These are phyloP conservation scores for Lentithecium fluviatile DNA, from an alignment of 495 filamentous ascomycete genomes.

Conservation along the genomic window DNA sequence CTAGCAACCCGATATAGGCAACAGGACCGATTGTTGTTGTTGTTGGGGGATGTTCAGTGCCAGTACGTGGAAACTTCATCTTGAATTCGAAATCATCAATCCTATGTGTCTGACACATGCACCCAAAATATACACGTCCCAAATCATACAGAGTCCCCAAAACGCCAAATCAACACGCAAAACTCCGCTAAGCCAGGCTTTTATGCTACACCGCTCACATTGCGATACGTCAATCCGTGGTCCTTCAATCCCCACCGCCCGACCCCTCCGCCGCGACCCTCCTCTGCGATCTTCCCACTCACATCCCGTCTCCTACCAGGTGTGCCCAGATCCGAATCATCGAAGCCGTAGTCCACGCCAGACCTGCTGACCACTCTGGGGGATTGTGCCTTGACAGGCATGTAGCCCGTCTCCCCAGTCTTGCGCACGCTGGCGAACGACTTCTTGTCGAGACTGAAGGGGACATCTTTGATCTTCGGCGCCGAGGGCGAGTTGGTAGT, in stretches of 20 bases:
- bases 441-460: constrained; percentile 27
- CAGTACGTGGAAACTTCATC: no score
- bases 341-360: constrained; percentile 48
- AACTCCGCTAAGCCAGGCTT: background rate
- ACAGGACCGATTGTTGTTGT: no score
- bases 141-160: background rate
- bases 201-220: constrained; percentile 34
- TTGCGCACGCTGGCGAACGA: constrained; percentile 26
- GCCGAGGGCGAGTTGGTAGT: constrained; percentile 17
- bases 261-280: constrained; percentile 60
- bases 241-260: constrained; percentile 20
- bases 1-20: no score
- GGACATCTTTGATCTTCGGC: constrained; percentile 4
- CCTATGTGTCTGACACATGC: background rate
- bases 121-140: background rate
- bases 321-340: constrained; percentile 43
- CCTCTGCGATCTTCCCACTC: constrained; percentile 82
- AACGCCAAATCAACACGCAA: constrained; percentile 12
- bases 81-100: no score
- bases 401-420: constrained; percentile 28
- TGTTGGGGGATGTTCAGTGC: no score
- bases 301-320: constrained; percentile 58
- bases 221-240: constrained; percentile 26
- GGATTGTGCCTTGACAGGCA: constrained; percentile 16
- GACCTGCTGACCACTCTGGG: constrained; percentile 35